Conservation (phyloP, 495 filamentous ascomycete species). For the Penicillium daleae region DNA sequence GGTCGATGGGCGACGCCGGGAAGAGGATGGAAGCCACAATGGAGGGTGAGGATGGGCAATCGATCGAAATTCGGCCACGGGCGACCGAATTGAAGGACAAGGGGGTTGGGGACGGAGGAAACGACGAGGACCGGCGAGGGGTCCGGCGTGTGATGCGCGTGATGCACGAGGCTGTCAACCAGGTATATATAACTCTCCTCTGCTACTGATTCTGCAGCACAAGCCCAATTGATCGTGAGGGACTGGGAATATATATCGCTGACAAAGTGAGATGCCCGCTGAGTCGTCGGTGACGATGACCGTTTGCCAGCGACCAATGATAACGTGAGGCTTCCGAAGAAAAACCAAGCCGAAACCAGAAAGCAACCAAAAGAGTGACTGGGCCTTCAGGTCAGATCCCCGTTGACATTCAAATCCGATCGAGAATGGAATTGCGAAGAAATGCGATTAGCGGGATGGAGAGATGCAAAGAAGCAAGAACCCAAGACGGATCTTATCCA, state of each 20-base stretch:
- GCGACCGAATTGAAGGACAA: slow-evolving; percentile 40
- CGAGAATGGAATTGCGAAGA: not conserved
- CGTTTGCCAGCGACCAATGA: not conserved
- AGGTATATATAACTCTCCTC: not conserved
- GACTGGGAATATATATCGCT: not conserved
- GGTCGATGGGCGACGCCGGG: slow-evolving; percentile 62
- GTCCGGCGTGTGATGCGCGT: not conserved
- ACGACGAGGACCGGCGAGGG: not conserved
- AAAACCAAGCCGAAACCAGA: slow-evolving; percentile 2
- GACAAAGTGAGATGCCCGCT: slow-evolving; percentile 1
- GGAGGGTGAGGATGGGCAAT: slow-evolving; percentile 42
- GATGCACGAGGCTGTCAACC: not conserved
- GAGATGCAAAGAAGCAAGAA: slow-evolving; percentile 19
- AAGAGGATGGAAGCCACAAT: slow-evolving; percentile 56
- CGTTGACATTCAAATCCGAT: not conserved
- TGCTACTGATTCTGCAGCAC: not conserved
- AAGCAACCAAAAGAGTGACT: slow-evolving; percentile 14
- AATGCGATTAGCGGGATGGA: slow-evolving; percentile 9
- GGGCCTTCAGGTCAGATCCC: not conserved
- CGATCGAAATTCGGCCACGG: slow-evolving; percentile 43
- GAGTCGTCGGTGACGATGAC: not conserved
- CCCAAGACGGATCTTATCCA: slow-evolving; percentile 29
- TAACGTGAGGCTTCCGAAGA: not conserved
- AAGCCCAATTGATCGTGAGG: not conserved
- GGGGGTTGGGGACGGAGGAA: slow-evolving; percentile 12